Evolutionary conservation across 148 eudicot species (phyloP).

Genomic region (Simmondsia chinensis): DNA sequence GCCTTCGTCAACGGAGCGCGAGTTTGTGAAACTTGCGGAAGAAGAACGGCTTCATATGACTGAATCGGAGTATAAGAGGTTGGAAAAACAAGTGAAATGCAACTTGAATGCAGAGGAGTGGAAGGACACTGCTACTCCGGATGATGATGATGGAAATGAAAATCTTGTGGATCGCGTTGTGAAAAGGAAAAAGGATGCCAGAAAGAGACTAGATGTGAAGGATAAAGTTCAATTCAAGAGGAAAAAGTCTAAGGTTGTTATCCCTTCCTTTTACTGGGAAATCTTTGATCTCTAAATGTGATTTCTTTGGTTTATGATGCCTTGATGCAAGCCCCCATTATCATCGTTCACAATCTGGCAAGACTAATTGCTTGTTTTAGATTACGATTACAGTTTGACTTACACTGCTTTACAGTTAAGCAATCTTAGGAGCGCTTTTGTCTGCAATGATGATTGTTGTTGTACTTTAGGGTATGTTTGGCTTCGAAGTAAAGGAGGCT

Average conservation of each 20-base stretch:
- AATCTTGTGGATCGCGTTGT: constrained; percentile 2
- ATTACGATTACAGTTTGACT: too few species aligned
- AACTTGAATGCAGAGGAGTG: constrained; percentile 14
- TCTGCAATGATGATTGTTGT: too few species aligned
- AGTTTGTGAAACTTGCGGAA: constrained; percentile 56
- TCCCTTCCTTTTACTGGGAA: constrained; percentile 5
- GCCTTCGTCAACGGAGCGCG: constrained; percentile 44
- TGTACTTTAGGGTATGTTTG: too few species aligned
- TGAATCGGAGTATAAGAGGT: constrained; percentile 44
- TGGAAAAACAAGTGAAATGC: constrained; percentile 28
- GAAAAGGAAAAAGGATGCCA: constrained; percentile 15
- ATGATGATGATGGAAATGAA: constrained; percentile 24
- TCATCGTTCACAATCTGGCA: too few species aligned
- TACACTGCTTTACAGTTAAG: too few species aligned
- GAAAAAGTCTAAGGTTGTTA: constrained; percentile 63
- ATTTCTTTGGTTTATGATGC: too few species aligned
- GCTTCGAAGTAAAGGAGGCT: too few species aligned
- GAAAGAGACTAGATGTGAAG: constrained; percentile 25
- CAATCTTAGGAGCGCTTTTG: too few species aligned
- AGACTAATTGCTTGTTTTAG: too few species aligned
- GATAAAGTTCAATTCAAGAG: constrained; percentile 68
- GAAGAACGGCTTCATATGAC: constrained; percentile 57
- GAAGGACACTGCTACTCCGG: constrained; percentile 23
- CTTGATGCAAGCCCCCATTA: too few species aligned
- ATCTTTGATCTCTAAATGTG: too few species aligned